Percentiles rank a stretch among this genome's conserved stretches.
Conservation (phyloP, 2,329 filamentous ascomycete species). For the Coniosporium tulheliwenetii region DNA sequence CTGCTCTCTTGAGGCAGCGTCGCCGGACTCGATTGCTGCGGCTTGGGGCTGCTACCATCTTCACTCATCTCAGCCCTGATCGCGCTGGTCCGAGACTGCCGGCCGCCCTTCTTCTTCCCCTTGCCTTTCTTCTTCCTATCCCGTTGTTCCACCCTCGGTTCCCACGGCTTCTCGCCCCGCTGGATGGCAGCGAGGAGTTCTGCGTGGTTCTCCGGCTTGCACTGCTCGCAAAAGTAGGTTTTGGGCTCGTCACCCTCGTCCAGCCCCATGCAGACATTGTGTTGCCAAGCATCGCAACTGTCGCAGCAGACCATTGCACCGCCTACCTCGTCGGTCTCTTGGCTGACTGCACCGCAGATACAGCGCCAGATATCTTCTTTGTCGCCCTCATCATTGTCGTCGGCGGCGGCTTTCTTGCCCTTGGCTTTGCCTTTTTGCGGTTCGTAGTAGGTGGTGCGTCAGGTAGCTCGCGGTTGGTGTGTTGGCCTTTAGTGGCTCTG, state of each 20-base stretch:
- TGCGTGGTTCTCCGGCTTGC: slow-evolving; percentile 69
- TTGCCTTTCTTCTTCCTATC: slow-evolving; percentile 43
- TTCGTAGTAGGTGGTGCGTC: slow-evolving; percentile 41
- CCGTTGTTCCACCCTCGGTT: slow-evolving; percentile 40
- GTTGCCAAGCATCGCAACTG: slow-evolving; percentile 84
- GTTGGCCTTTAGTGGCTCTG: slow-evolving; percentile 90
- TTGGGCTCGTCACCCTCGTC: slow-evolving; percentile 55
- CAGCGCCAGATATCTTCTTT: slow-evolving; percentile 67
- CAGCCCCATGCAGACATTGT: slow-evolving; percentile 89
- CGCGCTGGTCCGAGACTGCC: too few relatives aligned
- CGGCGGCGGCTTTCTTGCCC: slow-evolving; percentile 25
- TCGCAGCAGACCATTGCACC: slow-evolving; percentile 96
- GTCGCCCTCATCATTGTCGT: slow-evolving; percentile 32
- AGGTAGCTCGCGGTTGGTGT: slow-evolving; percentile 73
- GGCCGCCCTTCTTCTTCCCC: slow-evolving; percentile 35
- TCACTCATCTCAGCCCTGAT: too few relatives aligned
- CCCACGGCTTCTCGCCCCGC: slow-evolving; percentile 77
- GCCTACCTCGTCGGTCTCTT: slow-evolving; percentile 70
- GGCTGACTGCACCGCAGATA: slow-evolving; percentile 59
- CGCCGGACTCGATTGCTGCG: too few relatives aligned
- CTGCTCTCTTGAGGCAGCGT: too few relatives aligned
- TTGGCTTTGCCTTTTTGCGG: slow-evolving; percentile 19
- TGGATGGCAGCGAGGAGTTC: slow-evolving; percentile 64
- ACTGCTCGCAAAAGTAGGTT: slow-evolving; percentile 86
- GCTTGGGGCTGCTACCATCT: too few relatives aligned